These are phyloP conservation scores for Choiromyces venosus DNA, from an alignment of 495 filamentous ascomycete species.

Conservation along the genomic window DNA sequence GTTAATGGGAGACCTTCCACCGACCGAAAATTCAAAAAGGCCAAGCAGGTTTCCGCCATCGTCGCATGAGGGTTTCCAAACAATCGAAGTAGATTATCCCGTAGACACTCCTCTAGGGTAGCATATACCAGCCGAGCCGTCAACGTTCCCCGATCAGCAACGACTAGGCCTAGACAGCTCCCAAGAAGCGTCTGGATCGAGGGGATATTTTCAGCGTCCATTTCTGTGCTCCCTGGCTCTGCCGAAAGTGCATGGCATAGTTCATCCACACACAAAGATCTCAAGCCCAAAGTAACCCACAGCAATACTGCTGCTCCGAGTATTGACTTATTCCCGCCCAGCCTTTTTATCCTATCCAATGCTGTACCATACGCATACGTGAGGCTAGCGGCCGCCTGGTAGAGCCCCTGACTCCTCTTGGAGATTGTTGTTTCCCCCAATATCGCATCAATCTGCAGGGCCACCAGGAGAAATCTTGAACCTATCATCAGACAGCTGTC, in stretches of 20 bases:
- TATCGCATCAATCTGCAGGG: not conserved
- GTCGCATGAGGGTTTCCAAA: not conserved
- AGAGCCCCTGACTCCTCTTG: not conserved
- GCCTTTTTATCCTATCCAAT: not conserved
- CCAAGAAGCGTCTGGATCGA: not conserved
- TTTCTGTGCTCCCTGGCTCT: not conserved
- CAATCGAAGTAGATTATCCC: not conserved
- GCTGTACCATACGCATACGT: not conserved
- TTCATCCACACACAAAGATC: not conserved
- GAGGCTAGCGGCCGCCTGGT: not conserved
- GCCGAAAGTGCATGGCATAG: not conserved
- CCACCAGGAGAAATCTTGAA: not conserved
- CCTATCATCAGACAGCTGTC: not conserved
- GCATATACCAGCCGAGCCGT: not conserved
- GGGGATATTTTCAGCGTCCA: not conserved
- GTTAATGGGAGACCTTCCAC: not conserved
- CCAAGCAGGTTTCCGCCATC: not conserved
- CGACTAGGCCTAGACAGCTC: no score
- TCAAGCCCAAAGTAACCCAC: not conserved
- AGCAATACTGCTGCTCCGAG: not conserved
- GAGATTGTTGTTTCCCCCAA: not conserved
- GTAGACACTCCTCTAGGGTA: not conserved
- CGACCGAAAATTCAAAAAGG: not conserved
- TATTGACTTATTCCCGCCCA: not conserved
- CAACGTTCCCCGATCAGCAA: not conserved